phyloP scores from a whole-genome alignment of 2,329 filamentous ascomycete genomes.

The Fusarium sterilihyphosum region DNA sequence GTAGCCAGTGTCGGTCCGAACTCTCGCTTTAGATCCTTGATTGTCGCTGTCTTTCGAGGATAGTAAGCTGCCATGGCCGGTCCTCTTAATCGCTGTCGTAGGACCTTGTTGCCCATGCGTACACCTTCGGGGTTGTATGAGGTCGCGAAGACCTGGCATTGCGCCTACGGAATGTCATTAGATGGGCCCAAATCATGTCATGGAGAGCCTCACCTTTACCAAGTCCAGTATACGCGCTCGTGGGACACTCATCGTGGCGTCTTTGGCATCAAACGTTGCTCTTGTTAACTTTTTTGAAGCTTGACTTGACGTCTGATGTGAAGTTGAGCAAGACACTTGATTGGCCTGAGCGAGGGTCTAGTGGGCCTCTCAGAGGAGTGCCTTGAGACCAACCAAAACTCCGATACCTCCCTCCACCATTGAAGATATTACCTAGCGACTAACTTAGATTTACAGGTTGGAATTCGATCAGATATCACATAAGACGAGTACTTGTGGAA shows the following conservation, averaged over 20 bases:
- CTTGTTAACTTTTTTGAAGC: slow-evolving; percentile 41
- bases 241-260: slow-evolving; percentile 68
- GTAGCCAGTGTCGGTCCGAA: slow-evolving; percentile 74
- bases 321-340: slow-evolving; percentile 29
- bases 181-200: not conserved
- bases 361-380: not conserved
- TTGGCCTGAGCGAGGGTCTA: slow-evolving; percentile 10
- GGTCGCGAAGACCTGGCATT: slow-evolving; percentile 91
- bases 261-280: slow-evolving; percentile 35
- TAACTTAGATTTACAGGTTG: not conserved
- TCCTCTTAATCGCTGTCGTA: slow-evolving; percentile 89
- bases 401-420: not conserved
- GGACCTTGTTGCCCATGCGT: slow-evolving; percentile 89
- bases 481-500: not conserved
- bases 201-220: slow-evolving; percentile 71
- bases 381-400: not conserved
- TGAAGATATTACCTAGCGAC: too few relatives aligned
- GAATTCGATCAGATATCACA: not conserved
- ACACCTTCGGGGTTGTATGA: slow-evolving; percentile 87
- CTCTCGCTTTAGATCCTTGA: slow-evolving; percentile 77
- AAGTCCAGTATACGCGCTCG: slow-evolving; percentile 74
- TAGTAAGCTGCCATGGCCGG: slow-evolving; percentile 88
- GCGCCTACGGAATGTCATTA: slow-evolving; percentile 66
- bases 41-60: slow-evolving; percentile 76
- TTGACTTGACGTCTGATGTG: slow-evolving; percentile 43